Base-by-base conservation (phyloP, 768 basidiomycete species). In the Asterophora lycoperdoides region DNA sequence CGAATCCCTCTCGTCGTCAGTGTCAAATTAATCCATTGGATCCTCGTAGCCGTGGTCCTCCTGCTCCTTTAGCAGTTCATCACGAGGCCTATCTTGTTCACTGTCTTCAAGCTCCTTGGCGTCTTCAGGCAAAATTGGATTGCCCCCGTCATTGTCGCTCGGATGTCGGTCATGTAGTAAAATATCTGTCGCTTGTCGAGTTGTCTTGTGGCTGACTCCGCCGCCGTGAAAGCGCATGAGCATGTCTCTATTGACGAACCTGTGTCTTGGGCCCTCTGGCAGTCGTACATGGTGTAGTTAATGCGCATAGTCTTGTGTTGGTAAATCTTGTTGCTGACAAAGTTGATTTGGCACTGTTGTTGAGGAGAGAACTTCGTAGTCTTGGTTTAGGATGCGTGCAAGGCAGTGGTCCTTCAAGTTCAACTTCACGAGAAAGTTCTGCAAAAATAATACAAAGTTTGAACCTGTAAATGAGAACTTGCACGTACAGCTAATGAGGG, bases 201-300 rank as follows among this genome's bases (percentile, higher is more conserved):
- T 39, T 5, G 8, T 11, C 20, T 8, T 41, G 34, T 50, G 47
- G 10, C 47, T 39, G 13, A 48, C 17, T 13, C 47, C 47, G 9
- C 47, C 38, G 0, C 47, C 47, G 19, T 14, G 28, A 18, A 41
- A 48, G 15, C 28, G 29, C 47, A 48, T 48, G 8, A 48, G 14
- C 47, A 48, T 48, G 32, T 48, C 47, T 1, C 39, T 5, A 32
- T 48, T 30, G 14, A 48, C 39, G 28, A 48, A 48, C 28, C 46
- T 47, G 10, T 13, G n/a, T 43, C 42, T 32, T 30, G 13, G 3
- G 5, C 29, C 33, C 42, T 28, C 29, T 18, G 28, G 3, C n/a
- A 4, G n/a, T 43, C 42, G 30, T 43, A 43, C 2, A 30, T 30
- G 3, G 42, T 43, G 15, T 43, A 32, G 29, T 43, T 30, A n/a